Evolutionary conservation across 1,284 basidiomycete genomes (phyloP), one percentile per base, ranked within the genome.

Genomic region (Amylostereum chailletii): DNA sequence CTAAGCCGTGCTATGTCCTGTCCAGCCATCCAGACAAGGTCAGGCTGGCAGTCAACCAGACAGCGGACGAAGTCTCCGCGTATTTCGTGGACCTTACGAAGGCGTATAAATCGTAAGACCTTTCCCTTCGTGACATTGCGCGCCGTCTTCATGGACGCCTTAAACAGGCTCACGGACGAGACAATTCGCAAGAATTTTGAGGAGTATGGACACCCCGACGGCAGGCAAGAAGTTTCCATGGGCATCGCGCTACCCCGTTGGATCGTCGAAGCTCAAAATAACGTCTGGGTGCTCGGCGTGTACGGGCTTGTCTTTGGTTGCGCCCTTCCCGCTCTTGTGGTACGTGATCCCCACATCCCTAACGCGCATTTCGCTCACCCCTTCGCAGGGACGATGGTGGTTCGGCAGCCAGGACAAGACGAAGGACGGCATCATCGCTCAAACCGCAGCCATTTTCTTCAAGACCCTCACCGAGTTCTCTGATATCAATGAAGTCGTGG

Each of bases 11-110:
- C 47, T 52, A 46, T 38, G 11, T 4, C 6, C 27, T 49, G 0
- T 43, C 2, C 55, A 95, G 93, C 66, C 96, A 99, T 66, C 96
- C 96, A 0, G 96, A 99, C 76, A 99, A 99, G 73, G 86, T 96
- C 53, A 88, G 83, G 61, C 77, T 90, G 5, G 77, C 79, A 0
- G 78, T 74, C 1, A 94, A 97, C 61, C 76, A 94, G 61, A 98
- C 95, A 0, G 76, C 88, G 50, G 95, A 97, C 60, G 77, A 83
- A n/a, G 92, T 90, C 34, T 90, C 92, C 58, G 75, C 83, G 46
- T 83, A 86, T 56, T 99, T 95, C 65, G 91, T 99, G 38, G 83
- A 92, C 44, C 72, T 99, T 42, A 99, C 96, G 29, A 99, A 99
- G 67, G 96, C 96, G 0, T 99, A 99, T 74, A 99, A 99, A 75